Conservation (phyloP, 2,329 filamentous ascomycete genomes). For the Botrytis byssoidea region DNA sequence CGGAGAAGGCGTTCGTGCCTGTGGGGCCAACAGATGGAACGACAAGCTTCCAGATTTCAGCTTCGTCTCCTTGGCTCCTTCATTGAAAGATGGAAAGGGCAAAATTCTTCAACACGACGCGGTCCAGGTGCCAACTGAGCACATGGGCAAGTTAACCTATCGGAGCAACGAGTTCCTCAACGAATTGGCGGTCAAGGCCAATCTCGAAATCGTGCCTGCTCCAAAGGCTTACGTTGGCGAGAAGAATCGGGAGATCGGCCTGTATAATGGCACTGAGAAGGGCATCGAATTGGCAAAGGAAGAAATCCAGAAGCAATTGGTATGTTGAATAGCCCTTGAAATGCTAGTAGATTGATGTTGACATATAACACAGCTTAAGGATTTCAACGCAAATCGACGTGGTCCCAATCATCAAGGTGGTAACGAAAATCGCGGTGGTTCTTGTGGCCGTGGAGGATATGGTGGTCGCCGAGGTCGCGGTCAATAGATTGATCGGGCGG, state of each 20-base stretch:
- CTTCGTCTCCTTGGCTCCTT: not conserved
- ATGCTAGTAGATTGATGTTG: not conserved
- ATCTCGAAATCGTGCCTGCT: not conserved
- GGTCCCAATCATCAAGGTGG: not conserved
- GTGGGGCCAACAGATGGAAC: not conserved
- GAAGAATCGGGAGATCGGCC: not conserved
- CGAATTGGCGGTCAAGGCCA: rapidly evolving
- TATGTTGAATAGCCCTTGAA: not conserved
- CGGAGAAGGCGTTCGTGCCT: not conserved
- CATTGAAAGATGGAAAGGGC: not conserved
- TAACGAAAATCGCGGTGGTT: not conserved
- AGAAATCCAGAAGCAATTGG: not conserved
- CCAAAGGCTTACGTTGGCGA: not conserved
- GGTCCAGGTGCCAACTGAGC: not conserved
- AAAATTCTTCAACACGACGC: not conserved
- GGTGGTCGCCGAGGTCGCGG: not conserved
- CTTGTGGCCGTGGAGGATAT: not conserved
- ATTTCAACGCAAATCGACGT: not conserved
- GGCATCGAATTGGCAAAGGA: not conserved
- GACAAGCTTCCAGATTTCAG: not conserved
- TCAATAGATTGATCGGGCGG: not conserved
- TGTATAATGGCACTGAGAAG: not conserved
- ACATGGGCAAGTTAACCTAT: not conserved
- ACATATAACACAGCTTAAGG: not conserved
- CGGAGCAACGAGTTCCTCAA: not conserved